These are phyloP conservation scores for Pyrus bretschneideri DNA, from an alignment of 306 rosid genomes.

Conservation along the genomic window DNA sequence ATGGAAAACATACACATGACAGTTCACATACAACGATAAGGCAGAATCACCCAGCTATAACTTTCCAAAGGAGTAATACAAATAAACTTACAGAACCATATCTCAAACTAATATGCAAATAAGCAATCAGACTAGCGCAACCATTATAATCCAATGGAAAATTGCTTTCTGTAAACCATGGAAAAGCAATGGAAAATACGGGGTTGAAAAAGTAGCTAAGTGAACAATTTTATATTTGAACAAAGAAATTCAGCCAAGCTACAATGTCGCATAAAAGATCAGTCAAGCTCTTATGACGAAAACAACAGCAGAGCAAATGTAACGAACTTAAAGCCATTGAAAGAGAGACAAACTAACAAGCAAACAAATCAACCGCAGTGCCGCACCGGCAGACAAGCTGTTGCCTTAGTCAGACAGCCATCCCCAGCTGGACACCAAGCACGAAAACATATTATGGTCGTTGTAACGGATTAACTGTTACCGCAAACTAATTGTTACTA, in stretches of 20 bases:
- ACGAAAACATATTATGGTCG: not conserved
- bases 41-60: not conserved
- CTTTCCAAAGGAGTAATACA: not conserved
- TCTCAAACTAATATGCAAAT: not conserved
- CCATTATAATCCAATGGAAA: not conserved
- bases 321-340: not conserved
- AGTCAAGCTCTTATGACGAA: not conserved
- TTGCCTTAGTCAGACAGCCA: not conserved
- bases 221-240: not conserved
- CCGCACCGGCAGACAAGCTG: not conserved
- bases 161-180: not conserved
- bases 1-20: not conserved
- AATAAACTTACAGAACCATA: not conserved
- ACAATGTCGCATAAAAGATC: not conserved
- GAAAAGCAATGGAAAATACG: not conserved
- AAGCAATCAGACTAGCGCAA: not conserved
- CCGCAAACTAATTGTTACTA: not conserved
- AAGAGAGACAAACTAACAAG: not conserved
- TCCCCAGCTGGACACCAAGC: not conserved
- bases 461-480: not conserved
- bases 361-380: not conserved
- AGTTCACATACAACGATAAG: not conserved
- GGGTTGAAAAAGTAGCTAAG: not conserved
- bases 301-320: not conserved
- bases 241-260: not conserved